A percentile compares a stretch with the other conserved stretches of the same genome.
phyloP scores from a whole-genome alignment of 768 basidiomycete species.

The Vararia minispora region DNA sequence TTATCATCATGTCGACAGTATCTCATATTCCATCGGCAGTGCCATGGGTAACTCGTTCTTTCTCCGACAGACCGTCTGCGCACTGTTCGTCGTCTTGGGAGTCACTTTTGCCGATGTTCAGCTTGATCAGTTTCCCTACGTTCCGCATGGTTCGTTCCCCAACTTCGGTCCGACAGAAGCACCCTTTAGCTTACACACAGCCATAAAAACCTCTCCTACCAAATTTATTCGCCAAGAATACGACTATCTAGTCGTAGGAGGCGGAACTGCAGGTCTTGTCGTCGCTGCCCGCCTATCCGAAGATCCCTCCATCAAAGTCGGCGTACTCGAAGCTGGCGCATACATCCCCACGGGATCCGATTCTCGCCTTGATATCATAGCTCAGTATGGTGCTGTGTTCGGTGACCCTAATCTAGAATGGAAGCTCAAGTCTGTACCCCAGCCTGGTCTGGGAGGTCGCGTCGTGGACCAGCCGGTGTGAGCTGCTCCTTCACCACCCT shows the following conservation, averaged over 20 bases:
- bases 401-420: conserved; percentile 9
- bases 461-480: conserved; percentile 11
- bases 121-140: too few species aligned
- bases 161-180: too few species aligned
- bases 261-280: conserved; percentile 20
- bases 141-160: too few species aligned
- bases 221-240: conserved; percentile 8
- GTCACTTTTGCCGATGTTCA: too few species aligned
- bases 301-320: conserved; percentile 10
- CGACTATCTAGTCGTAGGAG: conserved; percentile 11
- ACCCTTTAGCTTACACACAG: neutral
- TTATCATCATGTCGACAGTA: too few species aligned
- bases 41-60: too few species aligned
- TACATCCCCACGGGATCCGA: conserved; percentile 12
- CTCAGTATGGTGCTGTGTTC: conserved; percentile 9
- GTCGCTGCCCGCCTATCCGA: conserved; percentile 20
- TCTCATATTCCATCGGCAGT: too few species aligned
- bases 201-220: conserved; percentile 5
- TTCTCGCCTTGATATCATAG: conserved; percentile 7
- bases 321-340: conserved; percentile 21
- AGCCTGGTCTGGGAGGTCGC: conserved; percentile 7
- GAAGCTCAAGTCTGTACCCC: conserved; percentile 12
- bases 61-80: too few species aligned
- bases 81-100: too few species aligned
- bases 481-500: neutral